Evolutionary conservation across 257 asterid genomes (phyloP), one percentile per base, ranked within the genome.

Genomic region (Buddleja alternifolia): DNA sequence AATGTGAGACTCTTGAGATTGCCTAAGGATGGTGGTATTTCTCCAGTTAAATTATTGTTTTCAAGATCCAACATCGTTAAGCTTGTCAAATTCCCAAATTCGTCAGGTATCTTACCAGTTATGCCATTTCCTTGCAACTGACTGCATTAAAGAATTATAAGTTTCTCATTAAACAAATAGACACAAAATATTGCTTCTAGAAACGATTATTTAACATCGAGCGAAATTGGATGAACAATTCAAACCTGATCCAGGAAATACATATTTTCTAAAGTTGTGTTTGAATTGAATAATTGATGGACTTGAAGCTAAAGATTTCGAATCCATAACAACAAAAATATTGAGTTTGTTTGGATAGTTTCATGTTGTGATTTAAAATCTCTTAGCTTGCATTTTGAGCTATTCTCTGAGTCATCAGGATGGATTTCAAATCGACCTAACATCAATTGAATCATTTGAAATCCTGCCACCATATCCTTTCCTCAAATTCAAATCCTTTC

Each of bases 81-180:
- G 82, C 89, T 87, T 20, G 92, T 74, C 79, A 93, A 82, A 78
- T 90, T 87, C 46, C 99, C 99, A 11, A 82, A 66, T 73, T 86
- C 93, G 66, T 74, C 83, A 0, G 99, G 97, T 76, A 93, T 93
- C 60, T 51, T 73, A 51, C 97, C 99, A 6, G 84, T 82, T 51
- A 93, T 90, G 70, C 83, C 87, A 70, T 93, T 93, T 66, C 99
- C 99, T 81, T 88, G 94, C 77, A 93, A 68, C 65, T 92, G 84
- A 69, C 99, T 93, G 90, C 74, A 73, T 65, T 63, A 54, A 60
- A 77, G 60, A 72, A 59, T 21, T 46, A 25, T 68, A 46, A 37
- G 54, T 34, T n/a, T 14, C 21, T 23, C 3, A 17, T 10, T 20
- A 44, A 9, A 14, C 19, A 37, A 25, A 16, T 53, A 40, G 25